Conservation (phyloP, 208 protist genomes). For the Wallacemonas rigidus region DNA sequence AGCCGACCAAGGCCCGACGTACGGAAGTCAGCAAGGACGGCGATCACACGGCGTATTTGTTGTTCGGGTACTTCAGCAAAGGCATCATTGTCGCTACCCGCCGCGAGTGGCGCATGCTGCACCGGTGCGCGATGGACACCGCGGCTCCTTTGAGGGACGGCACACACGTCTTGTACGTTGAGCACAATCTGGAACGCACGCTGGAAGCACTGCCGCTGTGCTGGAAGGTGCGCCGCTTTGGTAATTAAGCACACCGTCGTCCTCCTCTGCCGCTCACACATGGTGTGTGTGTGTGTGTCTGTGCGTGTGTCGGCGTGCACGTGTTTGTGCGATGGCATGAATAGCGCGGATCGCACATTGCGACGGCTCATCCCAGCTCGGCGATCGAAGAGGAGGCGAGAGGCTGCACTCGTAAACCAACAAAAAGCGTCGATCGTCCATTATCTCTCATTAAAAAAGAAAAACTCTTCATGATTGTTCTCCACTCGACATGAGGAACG, state of each 20-base stretch:
- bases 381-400: too few relatives aligned
- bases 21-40: not conserved
- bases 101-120: constrained; percentile 70
- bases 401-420: too few relatives aligned
- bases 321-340: too few relatives aligned
- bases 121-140: constrained; percentile 62
- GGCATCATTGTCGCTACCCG: constrained; percentile 58
- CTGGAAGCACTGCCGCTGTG: constrained; percentile 80
- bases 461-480: constrained; percentile 15
- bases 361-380: too few relatives aligned
- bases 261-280: not conserved
- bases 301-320: not conserved
- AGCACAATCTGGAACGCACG: constrained; percentile 83
- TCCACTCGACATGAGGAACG: not conserved
- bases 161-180: constrained; percentile 60
- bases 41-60: constrained; percentile 11
- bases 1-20: not conserved
- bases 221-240: constrained; percentile 92
- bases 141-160: constrained; percentile 63
- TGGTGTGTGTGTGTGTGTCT: constrained; percentile 11
- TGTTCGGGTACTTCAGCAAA: constrained; percentile 72
- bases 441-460: constrained; percentile 9
- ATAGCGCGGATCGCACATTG: too few relatives aligned
- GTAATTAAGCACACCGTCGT: constrained; percentile 50
- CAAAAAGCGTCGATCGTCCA: not conserved